A percentile compares a stretch with the other conserved stretches of the same genome.
These are phyloP conservation scores for Citrus sinensis DNA, from an alignment of 345 rosid genomes.

Conservation along the genomic window DVS_A1.0 CM039167.1:6901001-6901500, in stretches of 20 bases:
- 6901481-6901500: not conserved
- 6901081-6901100: constrained; percentile 19
- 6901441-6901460: not conserved
- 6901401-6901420: constrained; percentile 2
- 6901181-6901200: not conserved
- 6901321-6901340: too few relatives aligned
- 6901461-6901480: not conserved
- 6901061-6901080: constrained; percentile 30
- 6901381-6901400: constrained; percentile 4
- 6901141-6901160: constrained; percentile 11
- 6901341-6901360: not conserved
- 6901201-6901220: too few relatives aligned
- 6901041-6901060: constrained; percentile 36
- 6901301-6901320: not conserved
- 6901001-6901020: constrained; percentile 21
- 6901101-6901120: constrained; percentile 57
- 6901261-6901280: not conserved
- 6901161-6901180: not conserved
- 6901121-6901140: constrained; percentile 25
- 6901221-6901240: not conserved
- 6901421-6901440: not conserved
- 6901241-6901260: too few relatives aligned
- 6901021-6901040: constrained; percentile 8
- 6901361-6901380: not conserved
- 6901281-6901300: not conserved